Evolutionary conservation across 202 grass and related monocot genomes (phyloP), one percentile per base, ranked within the genome.

Genomic region (Miscanthus sacchariflorus): DNA sequence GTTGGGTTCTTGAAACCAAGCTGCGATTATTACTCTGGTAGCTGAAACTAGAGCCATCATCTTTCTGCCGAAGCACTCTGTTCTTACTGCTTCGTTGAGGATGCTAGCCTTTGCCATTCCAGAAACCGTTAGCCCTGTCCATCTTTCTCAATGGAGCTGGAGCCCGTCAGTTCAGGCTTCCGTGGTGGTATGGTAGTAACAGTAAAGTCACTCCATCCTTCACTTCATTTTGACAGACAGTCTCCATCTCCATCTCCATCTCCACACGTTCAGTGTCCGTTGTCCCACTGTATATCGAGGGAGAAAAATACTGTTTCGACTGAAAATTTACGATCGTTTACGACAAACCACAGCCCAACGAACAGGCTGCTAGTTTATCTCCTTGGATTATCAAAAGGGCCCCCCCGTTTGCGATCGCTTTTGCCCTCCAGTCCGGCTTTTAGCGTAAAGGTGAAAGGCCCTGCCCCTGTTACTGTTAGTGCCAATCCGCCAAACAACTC

Each of bases 351-450:
- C 28, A 30, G 28, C 2, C 28, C 1, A 30, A 30, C 28, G 28
- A 30, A 30, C 28, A 30, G 1, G 28, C 28, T 30, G 13, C 70
- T 68, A 19, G 68, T 1, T 66, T 74, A n/a, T 72, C 67, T 68
- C 73, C 73, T 87, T 86, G 90, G 83, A 92, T 89, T 9, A 80
- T 80, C 39, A 36, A 79, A 63, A 59, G 19, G 56, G 68, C 9
- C 3, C 46, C 43, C 68, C 38, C 58, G 43, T 80, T 82, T 80
- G 28, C 18, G 35, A 21, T 87, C 49, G 42, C 90, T 83, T 89
- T 83, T 70, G 38, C 13, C 46, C 30, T 27, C 46, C n/a, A 43
- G 46, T 15, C 46, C 12, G 30, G 46, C 83, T 76, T 89, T 87
- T 79, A 70, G 48, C 44, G 17, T 39, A 85, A 86, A 80, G 68